A percentile compares a stretch with the other conserved stretches of the same genome.
Conservation (phyloP, 371 early-diverging fungal species). For the Mortierella sp. region DNA sequence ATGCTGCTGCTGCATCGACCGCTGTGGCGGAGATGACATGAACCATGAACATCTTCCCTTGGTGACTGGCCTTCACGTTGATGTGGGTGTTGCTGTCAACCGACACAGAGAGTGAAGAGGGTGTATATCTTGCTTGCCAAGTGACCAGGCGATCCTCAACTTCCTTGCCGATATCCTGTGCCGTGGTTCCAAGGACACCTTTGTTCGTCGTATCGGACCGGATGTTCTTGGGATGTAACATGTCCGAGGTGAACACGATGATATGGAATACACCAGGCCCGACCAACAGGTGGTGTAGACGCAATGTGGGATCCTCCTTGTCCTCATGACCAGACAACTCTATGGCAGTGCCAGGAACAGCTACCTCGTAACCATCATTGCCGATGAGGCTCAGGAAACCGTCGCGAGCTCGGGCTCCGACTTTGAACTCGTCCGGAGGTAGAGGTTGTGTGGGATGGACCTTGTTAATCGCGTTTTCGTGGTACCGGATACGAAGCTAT, state of each 20-base stretch:
- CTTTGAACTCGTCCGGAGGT: constrained; percentile 1
- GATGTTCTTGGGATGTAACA: constrained; percentile 2
- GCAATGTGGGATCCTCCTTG: background rate
- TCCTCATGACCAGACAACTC: no score
- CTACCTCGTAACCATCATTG: background rate
- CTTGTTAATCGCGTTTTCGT: constrained; percentile 22
- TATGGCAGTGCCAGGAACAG: background rate
- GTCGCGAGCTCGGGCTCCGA: constrained; percentile 22
- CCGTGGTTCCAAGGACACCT: background rate
- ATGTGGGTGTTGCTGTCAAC: background rate
- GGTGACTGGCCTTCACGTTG: background rate
- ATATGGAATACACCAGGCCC: constrained; percentile 25
- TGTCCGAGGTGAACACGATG: constrained; percentile 18
- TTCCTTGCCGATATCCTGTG: background rate
- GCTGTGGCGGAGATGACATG: constrained; percentile 8
- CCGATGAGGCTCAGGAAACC: background rate
- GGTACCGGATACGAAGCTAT: constrained; percentile 19
- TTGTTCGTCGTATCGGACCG: background rate
- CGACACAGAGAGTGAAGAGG: background rate
- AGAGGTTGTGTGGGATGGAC: constrained; percentile 4
- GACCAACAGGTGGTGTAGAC: constrained; percentile 7
- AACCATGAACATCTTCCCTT: constrained; percentile 11
- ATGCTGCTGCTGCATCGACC: background rate
- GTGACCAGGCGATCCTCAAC: background rate
- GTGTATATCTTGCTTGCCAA: background rate